Evolutionary conservation across 306 rosid genomes (phyloP).

Genomic region (Sicyos baderoa): DNA sequence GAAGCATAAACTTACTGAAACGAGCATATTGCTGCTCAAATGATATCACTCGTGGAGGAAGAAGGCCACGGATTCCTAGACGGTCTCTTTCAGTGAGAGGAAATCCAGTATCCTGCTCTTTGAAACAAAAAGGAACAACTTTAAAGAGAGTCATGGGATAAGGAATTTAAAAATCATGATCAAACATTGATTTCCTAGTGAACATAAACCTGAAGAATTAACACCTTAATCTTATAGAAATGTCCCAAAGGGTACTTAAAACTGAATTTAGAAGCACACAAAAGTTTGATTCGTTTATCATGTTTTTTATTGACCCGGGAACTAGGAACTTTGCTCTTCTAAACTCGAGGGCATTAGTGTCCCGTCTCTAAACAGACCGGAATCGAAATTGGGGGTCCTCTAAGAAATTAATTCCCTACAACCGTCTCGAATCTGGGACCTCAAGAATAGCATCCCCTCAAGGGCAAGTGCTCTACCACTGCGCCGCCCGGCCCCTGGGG

Average conservation of each 20-base stretch:
- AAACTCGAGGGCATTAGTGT: too few relatives aligned
- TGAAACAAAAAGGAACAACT: conserved; percentile 12
- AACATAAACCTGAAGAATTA: not conserved
- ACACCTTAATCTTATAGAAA: not conserved
- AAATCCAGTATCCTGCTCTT: conserved; percentile 90
- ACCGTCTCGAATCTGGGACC: too few relatives aligned
- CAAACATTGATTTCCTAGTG: not conserved
- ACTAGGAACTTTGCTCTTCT: too few relatives aligned
- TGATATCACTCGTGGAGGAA: conserved; percentile 93
- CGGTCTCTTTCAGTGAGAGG: conserved; percentile 92
- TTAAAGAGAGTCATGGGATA: conserved; percentile 8
- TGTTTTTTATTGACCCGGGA: too few relatives aligned
- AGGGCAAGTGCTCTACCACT: too few relatives aligned
- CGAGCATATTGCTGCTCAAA: conserved; percentile 96
- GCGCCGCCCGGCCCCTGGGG: too few relatives aligned
- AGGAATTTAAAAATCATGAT: not conserved
- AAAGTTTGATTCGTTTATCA: not conserved
- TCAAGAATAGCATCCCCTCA: too few relatives aligned
- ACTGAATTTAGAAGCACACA: not conserved
- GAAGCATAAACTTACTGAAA: conserved; percentile 54
- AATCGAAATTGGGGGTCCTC: too few relatives aligned
- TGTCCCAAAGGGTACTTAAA: not conserved
- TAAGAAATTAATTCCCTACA: too few relatives aligned
- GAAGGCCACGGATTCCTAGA: conserved; percentile 94
- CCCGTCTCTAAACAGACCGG: too few relatives aligned